A percentile compares a stretch with the other conserved stretches of the same genome.
phyloP scores from a whole-genome alignment of 805 yeast genomes.

The Pichia thaimueangensis region DNA sequence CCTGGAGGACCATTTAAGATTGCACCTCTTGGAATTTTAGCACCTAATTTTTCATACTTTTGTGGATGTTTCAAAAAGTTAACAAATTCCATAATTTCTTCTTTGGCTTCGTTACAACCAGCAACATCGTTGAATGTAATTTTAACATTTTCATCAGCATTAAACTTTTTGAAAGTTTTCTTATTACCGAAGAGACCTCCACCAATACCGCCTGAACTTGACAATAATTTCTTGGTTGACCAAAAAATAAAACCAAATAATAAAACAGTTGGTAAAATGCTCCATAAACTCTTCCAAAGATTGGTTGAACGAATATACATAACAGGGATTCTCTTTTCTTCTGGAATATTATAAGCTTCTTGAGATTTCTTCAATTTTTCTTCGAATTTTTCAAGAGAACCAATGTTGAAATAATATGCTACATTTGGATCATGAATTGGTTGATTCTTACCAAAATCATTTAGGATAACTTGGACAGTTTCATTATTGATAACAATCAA shows the following conservation, averaged over 20 bases:
- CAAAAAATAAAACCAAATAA: conserved; percentile 75
- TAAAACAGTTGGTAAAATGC: conserved; percentile 74
- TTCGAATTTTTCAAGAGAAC: conserved; percentile 81
- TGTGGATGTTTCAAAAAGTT: conserved; percentile 78
- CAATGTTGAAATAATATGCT: conserved; percentile 64
- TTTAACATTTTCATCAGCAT: conserved; percentile 77
- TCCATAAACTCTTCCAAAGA: conserved; percentile 54
- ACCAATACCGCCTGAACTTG: conserved; percentile 49
- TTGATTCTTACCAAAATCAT: conserved; percentile 33
- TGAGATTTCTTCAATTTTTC: conserved; percentile 72
- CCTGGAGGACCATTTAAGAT: conserved; percentile 94
- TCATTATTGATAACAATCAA: conserved; percentile 68
- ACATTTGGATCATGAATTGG: conserved; percentile 24
- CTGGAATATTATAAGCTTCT: conserved; percentile 59
- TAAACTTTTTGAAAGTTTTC: conserved; percentile 73
- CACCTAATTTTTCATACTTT: conserved; percentile 83
- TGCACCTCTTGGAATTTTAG: conserved; percentile 94
- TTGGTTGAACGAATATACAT: conserved; percentile 65
- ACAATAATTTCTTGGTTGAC: conserved; percentile 50
- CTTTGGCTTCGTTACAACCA: conserved; percentile 91
- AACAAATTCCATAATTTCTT: conserved; percentile 93
- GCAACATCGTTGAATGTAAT: conserved; percentile 86
- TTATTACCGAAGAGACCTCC: conserved; percentile 65
- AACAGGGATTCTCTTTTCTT: conserved; percentile 71
- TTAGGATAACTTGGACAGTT: conserved; percentile 63